Percentiles rank a stretch among this genome's conserved stretches.
Evolutionary conservation across 2,329 filamentous ascomycete species (phyloP).

Genomic region (Clonostachys byssicola): DNA sequence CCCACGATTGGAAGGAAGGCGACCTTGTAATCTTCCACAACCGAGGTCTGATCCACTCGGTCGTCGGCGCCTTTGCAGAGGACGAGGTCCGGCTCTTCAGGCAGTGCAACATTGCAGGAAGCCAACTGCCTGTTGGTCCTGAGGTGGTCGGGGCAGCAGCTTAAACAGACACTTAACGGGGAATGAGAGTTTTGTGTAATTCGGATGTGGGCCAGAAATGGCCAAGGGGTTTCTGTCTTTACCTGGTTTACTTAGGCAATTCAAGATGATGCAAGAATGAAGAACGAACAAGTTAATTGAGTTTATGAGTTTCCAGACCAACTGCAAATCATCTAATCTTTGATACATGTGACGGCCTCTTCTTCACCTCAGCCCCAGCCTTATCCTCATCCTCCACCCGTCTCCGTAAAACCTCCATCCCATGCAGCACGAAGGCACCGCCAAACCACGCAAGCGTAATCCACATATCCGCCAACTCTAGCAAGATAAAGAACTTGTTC

Average conservation of each 20-base stretch:
- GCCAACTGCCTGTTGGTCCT: conserved; percentile 49
- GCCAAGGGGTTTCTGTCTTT: too few species aligned
- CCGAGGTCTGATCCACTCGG: conserved; percentile 68
- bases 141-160: background rate
- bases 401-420: background rate
- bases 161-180: background rate
- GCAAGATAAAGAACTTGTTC: conserved; percentile 27
- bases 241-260: too few species aligned
- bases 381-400: background rate
- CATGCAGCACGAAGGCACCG: background rate
- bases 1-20: conserved; percentile 74
- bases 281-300: too few species aligned
- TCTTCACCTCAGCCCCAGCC: background rate
- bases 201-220: too few species aligned
- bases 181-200: too few species aligned
- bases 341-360: too few species aligned
- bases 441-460: conserved; percentile 10
- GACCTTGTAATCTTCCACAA: conserved; percentile 79
- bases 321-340: too few species aligned
- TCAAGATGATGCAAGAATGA: too few species aligned
- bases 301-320: too few species aligned
- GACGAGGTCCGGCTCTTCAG: conserved; percentile 73
- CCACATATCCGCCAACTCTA: conserved; percentile 28
- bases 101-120: conserved; percentile 76
- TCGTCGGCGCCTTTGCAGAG: conserved; percentile 69